These are phyloP conservation scores for Penicillium malachiteum DNA, from an alignment of 495 filamentous ascomycete genomes.

Conservation along the genomic window DNA sequence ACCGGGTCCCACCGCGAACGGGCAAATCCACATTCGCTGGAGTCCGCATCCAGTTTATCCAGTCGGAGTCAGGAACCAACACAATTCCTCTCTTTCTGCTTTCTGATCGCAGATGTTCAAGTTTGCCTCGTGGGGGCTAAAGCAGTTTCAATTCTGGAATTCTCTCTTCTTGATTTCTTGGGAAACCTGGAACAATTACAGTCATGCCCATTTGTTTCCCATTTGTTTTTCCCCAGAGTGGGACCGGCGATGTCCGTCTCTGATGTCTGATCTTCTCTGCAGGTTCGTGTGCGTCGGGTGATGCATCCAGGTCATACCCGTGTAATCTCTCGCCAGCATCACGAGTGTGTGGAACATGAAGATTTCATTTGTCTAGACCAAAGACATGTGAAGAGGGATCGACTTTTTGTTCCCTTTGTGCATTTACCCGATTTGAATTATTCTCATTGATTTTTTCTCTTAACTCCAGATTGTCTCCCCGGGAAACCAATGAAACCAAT, in stretches of 20 bases:
- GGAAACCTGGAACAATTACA: no score
- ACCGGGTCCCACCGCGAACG: slow-evolving; percentile 14
- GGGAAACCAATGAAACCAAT: not conserved
- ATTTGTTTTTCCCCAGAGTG: not conserved
- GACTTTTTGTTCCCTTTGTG: slow-evolving; percentile 12
- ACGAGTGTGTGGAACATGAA: slow-evolving; percentile 19
- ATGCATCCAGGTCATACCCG: slow-evolving; percentile 18
- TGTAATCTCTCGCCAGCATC: slow-evolving; percentile 18
- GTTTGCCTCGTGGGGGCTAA: slow-evolving; percentile 6
- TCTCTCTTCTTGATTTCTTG: no score
- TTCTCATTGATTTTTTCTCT: not conserved
- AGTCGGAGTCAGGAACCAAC: slow-evolving; percentile 13
- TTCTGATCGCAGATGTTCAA: not conserved
- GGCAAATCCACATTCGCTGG: slow-evolving; percentile 15
- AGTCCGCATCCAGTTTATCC: slow-evolving; percentile 12
- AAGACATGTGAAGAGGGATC: slow-evolving; percentile 8
- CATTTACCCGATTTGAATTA: slow-evolving; percentile 30
- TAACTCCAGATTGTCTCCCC: no score
- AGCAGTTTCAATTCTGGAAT: not conserved
- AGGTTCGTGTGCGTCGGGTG: slow-evolving; percentile 18
- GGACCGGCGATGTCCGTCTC: slow-evolving; percentile 4
- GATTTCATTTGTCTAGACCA: not conserved
- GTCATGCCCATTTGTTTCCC: no score
- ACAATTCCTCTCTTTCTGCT: no score
- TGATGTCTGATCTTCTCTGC: slow-evolving; percentile 27